Conservation (phyloP, 345 rosid species). For the Populus euphratica region DNA sequence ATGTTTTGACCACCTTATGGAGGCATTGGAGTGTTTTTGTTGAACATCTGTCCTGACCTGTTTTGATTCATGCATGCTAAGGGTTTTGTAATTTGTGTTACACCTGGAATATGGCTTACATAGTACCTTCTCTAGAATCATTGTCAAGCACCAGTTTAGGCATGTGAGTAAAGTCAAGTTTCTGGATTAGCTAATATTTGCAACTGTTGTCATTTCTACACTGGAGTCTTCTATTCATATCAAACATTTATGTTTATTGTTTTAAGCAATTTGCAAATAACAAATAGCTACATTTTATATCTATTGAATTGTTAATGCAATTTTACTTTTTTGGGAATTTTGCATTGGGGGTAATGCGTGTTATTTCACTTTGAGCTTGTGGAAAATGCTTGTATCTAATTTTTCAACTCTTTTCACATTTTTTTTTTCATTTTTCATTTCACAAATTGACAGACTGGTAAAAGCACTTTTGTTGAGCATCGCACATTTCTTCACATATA, state of each 20-base stretch:
- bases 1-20: background rate
- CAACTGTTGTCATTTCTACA: background rate
- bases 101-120: background rate
- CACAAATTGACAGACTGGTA: constrained; percentile 62
- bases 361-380: no score
- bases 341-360: background rate
- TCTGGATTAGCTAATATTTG: background rate
- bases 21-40: background rate
- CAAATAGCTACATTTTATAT: background rate
- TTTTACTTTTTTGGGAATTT: background rate
- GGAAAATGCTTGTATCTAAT: no score
- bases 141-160: background rate
- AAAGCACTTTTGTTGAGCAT: constrained; percentile 95
- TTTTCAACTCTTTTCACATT: background rate
- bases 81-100: background rate
- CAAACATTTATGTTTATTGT: background rate
- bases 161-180: background rate
- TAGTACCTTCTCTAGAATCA: background rate
- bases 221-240: background rate
- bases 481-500: constrained; percentile 93
- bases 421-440: background rate
- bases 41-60: background rate
- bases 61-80: background rate
- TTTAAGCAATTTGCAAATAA: background rate
- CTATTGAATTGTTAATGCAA: background rate